These are phyloP conservation scores for Metschnikowia colocasiae DNA, from an alignment of 805 yeast genomes.

Conservation along the genomic window DNA sequence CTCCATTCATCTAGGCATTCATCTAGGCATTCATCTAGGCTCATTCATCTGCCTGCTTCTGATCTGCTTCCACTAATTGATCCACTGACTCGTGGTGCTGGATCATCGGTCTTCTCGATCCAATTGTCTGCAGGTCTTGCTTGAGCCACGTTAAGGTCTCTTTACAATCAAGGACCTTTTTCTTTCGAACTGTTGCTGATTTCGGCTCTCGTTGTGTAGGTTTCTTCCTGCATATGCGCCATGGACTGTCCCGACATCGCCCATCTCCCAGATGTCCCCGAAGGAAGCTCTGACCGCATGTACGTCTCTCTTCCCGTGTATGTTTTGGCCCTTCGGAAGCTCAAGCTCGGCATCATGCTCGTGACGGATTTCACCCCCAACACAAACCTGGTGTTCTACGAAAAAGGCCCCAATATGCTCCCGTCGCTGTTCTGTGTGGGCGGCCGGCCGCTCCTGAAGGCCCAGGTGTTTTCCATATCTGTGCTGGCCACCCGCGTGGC, in stretches of 20 bases:
- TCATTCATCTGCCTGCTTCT: too few species aligned
- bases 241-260: background rate
- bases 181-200: too few species aligned
- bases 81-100: too few species aligned
- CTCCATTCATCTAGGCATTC: too few species aligned
- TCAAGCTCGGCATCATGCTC: constrained; percentile 10
- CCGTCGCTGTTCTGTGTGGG: constrained; percentile 9
- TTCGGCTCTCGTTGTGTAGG: background rate
- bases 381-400: constrained; percentile 8
- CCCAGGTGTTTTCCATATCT: constrained; percentile 12
- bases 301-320: constrained; percentile 13
- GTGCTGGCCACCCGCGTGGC: constrained; percentile 1
- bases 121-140: too few species aligned
- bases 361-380: constrained; percentile 20
- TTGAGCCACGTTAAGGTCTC: too few species aligned
- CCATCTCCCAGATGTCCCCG: background rate
- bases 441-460: background rate
- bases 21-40: too few species aligned
- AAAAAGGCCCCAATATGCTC: constrained; percentile 1
- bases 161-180: too few species aligned
- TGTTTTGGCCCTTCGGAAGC: constrained; percentile 10
- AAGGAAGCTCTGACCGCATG: background rate
- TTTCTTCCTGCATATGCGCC: background rate
- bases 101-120: too few species aligned
- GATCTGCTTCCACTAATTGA: too few species aligned